Evolutionary conservation across 345 rosid species (phyloP).

Genomic region (Lepidium africanum): DNA sequence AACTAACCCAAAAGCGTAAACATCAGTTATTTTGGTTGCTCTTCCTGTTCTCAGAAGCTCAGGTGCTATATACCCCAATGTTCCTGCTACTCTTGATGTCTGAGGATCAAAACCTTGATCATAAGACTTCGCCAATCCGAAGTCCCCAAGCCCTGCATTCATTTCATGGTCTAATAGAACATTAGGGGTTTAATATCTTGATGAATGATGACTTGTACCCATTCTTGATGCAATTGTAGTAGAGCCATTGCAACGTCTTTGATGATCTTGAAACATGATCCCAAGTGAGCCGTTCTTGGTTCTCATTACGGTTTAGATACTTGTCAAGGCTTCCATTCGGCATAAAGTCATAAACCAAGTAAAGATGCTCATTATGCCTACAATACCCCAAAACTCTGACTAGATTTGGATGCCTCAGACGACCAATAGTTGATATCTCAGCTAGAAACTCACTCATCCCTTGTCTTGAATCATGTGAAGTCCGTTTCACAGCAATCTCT

Average conservation of each 20-base stretch:
- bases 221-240: conserved; percentile 38
- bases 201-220: conserved; percentile 44
- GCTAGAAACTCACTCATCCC: conserved; percentile 54
- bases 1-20: conserved; percentile 32
- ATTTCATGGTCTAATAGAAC: conserved; percentile 31
- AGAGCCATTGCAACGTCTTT: conserved; percentile 34
- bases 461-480: conserved; percentile 45
- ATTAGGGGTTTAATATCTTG: no score
- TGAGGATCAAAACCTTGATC: conserved; percentile 29
- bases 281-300: conserved; percentile 31
- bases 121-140: conserved; percentile 32
- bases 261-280: conserved; percentile 36
- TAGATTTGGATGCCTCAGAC: conserved; percentile 28
- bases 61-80: conserved; percentile 33
- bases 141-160: conserved; percentile 37
- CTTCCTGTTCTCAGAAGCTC: conserved; percentile 32
- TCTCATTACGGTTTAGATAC: conserved; percentile 18
- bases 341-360: conserved; percentile 44
- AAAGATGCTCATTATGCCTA: conserved; percentile 31
- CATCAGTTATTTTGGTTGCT: conserved; percentile 31
- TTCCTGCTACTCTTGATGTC: conserved; percentile 32
- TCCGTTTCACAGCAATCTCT: conserved; percentile 47
- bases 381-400: conserved; percentile 42
- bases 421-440: conserved; percentile 38
- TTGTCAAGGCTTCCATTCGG: conserved; percentile 46